Base-by-base conservation (phyloP, 495 filamentous ascomycete genomes). In the Daldinia decipiens region DNA sequence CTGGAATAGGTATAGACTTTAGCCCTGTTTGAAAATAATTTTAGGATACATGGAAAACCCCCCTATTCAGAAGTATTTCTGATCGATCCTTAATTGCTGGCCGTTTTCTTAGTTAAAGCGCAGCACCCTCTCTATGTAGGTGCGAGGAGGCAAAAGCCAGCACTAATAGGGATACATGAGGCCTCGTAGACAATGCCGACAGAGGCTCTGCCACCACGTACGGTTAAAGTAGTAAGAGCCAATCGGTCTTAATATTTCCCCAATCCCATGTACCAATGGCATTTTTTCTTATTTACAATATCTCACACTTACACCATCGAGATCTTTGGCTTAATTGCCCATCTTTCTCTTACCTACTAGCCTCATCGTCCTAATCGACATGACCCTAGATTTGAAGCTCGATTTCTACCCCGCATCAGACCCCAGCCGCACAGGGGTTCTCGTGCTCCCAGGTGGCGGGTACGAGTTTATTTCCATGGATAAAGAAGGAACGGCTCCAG, bases 401-500 rank as follows among this genome's bases (percentile, higher is more conserved):
- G 52, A 68, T 19, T 68, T 68, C 59, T 62, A 68, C 53, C 58
- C 58, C 21, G 65, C 65, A 50, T 29, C 40, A 5, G 29, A 45
- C 45, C 32, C 69, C 17, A 67, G 34, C 51, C 53, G 66, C 5
- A 59, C 45, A 3, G 70, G 70, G 6, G 54, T 64, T 17, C 45
- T 73, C 0, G 40, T 69, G 5, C 45, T 63, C 12, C 70, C 65
- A 7, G 65, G 65, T 3, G 64, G 69, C 17, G 57, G 64, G 7
- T 68, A 67, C 17, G 65, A 54, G 15, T 59, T 39, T 36, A 39
- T 72, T 32, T 57, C 59, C 1, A 15, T 45, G 17, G 70, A 69
- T 0, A 65, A 61, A 0, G 65, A 69, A 17, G 60, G 70, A 12
- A 13, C 26, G 5, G 47, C 11, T 17, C 59, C 65, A 9, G 59